Conservation (phyloP, 768 basidiomycete genomes). For the Boletus huronensis region DNA sequence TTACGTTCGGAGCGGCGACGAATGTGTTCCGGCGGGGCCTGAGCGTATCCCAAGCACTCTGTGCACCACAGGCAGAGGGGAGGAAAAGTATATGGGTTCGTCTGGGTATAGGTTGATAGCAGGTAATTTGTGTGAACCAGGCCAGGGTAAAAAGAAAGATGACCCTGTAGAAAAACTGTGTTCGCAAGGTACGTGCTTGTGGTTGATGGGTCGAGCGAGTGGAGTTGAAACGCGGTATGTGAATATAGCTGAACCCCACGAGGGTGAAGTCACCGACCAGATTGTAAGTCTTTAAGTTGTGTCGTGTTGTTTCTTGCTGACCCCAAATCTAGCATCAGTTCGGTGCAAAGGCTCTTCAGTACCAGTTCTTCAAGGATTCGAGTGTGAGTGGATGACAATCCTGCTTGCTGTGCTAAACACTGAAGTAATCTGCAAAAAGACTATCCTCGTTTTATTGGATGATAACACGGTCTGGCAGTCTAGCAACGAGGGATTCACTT, state of each 20-base stretch:
- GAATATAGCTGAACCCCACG: conserved; percentile 64
- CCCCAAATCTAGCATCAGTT: conserved; percentile 59
- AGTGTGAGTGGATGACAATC: conserved; percentile 41
- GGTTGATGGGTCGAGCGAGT: background rate
- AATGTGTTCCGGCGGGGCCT: conserved; percentile 83
- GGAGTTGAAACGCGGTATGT: background rate
- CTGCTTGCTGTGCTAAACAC: background rate
- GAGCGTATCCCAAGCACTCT: conserved; percentile 80
- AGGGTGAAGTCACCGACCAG: conserved; percentile 76
- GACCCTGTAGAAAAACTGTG: conserved; percentile 69
- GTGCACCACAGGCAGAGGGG: conserved; percentile 48
- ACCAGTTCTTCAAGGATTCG: conserved; percentile 82
- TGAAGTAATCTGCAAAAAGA: conserved; percentile 38
- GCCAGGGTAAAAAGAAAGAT: conserved; percentile 63
- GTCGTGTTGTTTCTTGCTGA: conserved; percentile 1
- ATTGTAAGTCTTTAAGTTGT: conserved; percentile 44
- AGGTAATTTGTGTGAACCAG: conserved; percentile 79
- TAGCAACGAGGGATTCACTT: conserved; percentile 90
- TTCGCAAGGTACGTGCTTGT: conserved; percentile 51
- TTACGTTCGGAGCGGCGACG: conserved; percentile 65
- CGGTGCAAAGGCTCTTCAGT: conserved; percentile 59
- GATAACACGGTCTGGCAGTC: conserved; percentile 91
- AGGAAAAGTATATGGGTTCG: conserved; percentile 76
- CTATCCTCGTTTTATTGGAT: conserved; percentile 74
- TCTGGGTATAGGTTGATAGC: conserved; percentile 92